Conservation (phyloP, 345 rosid species). For the Populus simonii region DNA sequence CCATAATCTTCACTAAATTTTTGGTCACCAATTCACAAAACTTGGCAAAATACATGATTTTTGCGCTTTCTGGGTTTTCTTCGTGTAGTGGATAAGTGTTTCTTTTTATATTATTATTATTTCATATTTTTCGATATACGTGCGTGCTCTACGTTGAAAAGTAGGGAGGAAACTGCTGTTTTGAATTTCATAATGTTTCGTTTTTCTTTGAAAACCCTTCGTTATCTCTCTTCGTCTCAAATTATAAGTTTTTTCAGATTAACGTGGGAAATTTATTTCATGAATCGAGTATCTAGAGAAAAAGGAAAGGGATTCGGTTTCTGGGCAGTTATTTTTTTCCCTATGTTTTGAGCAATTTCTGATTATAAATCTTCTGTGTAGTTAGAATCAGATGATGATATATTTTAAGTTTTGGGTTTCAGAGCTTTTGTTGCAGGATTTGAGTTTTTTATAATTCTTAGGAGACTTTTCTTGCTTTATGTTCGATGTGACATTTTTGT, state of each 20-base stretch:
- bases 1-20: not conserved
- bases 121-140: constrained; percentile 5
- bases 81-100: not conserved
- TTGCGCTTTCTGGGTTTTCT: not conserved
- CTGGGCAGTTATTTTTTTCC: not conserved
- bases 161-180: not conserved
- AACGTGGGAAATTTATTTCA: not conserved
- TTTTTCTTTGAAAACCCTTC: not conserved
- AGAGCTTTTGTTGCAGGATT: too few species aligned
- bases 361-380: too few species aligned
- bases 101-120: not conserved
- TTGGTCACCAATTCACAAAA: not conserved
- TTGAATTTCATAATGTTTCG: not conserved
- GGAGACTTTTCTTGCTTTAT: too few species aligned
- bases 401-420: too few species aligned
- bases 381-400: too few species aligned
- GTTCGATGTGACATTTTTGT: not conserved
- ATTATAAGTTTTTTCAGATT: not conserved
- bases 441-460: too few species aligned
- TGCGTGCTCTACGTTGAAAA: not conserved
- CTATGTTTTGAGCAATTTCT: too few species aligned
- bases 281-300: not conserved
- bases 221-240: not conserved
- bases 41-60: not conserved
- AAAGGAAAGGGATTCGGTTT: not conserved